Evolutionary conservation across 2,329 filamentous ascomycete genomes (phyloP).

Genomic region (Sporothrix luriei): DNA sequence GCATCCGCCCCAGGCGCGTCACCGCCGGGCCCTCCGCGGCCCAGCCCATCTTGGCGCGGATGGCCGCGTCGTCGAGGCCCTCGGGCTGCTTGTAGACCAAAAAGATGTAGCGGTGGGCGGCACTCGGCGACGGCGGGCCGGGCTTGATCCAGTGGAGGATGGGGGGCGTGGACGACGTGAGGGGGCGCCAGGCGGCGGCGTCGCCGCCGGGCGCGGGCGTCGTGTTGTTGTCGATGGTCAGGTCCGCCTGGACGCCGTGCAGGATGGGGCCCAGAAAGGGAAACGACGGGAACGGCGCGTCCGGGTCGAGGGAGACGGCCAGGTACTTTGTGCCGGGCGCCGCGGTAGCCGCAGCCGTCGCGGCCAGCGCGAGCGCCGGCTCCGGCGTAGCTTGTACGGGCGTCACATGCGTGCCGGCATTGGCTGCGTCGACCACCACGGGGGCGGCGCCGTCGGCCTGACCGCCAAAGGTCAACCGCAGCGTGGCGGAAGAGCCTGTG

Average conservation of each 20-base stretch:
- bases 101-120: slow-evolving; percentile 35
- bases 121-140: slow-evolving; percentile 31
- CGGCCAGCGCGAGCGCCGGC: neutral
- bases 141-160: slow-evolving; percentile 31
- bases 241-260: slow-evolving; percentile 52
- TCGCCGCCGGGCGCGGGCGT: slow-evolving; percentile 24
- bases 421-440: slow-evolving; percentile 15
- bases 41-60: slow-evolving; percentile 41
- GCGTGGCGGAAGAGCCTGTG: slow-evolving; percentile 8
- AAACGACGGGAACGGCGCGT: slow-evolving; percentile 51
- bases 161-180: neutral
- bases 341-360: neutral
- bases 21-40: slow-evolving; percentile 40
- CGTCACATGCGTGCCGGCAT: slow-evolving; percentile 12
- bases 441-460: neutral
- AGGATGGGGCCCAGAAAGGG: slow-evolving; percentile 49
- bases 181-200: slow-evolving; percentile 28
- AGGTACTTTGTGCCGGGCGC: slow-evolving; percentile 42
- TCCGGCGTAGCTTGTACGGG: slow-evolving; percentile 13
- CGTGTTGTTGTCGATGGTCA: slow-evolving; percentile 35
- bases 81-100: slow-evolving; percentile 35
- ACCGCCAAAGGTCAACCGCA: slow-evolving; percentile 20
- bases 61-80: slow-evolving; percentile 32
- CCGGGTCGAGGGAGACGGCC: slow-evolving; percentile 50
- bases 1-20: slow-evolving; percentile 44